Percentiles rank a stretch among this genome's conserved stretches.
phyloP scores from a whole-genome alignment of 805 yeast genomes.

The Myxozyma udenii region DNA sequence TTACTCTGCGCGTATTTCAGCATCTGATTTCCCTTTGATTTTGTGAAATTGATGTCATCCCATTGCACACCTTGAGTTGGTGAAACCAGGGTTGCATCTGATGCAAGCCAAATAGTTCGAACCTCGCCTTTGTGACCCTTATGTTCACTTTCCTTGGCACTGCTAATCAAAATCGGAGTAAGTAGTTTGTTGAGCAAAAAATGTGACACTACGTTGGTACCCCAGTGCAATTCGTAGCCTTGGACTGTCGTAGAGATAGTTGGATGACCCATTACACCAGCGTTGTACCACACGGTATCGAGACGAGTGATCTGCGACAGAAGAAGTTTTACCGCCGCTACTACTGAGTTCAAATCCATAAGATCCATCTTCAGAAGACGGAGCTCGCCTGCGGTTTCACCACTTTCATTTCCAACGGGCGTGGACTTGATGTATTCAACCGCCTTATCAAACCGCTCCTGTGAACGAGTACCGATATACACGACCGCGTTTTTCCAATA shows the following conservation, averaged over 20 bases:
- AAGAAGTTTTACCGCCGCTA: slow-evolving; percentile 40
- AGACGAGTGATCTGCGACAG: slow-evolving; percentile 34
- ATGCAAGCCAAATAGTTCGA: slow-evolving; percentile 48
- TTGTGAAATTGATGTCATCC: slow-evolving; percentile 37
- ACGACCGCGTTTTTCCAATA: slow-evolving; percentile 20
- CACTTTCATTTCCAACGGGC: neutral
- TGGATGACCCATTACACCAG: slow-evolving; percentile 43
- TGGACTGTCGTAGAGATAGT: slow-evolving; percentile 40
- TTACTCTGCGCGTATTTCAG: slow-evolving; percentile 46
- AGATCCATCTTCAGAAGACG: slow-evolving; percentile 16
- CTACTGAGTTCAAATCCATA: slow-evolving; percentile 37
- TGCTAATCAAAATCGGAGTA: slow-evolving; percentile 41
- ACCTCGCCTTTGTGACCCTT: slow-evolving; percentile 32
- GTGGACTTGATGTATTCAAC: slow-evolving; percentile 9
- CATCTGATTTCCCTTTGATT: slow-evolving; percentile 6
- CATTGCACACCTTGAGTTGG: slow-evolving; percentile 39
- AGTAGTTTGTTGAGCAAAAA: slow-evolving; percentile 44
- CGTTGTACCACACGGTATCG: slow-evolving; percentile 45
- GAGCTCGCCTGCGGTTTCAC: slow-evolving; percentile 10
- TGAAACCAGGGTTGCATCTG: slow-evolving; percentile 39
- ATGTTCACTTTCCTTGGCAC: slow-evolving; percentile 31
- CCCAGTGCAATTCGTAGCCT: slow-evolving; percentile 48
- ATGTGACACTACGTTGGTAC: slow-evolving; percentile 48
- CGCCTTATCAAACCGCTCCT: slow-evolving; percentile 9
- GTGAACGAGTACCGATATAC: slow-evolving; percentile 24